Percentiles rank a stretch among this genome's conserved stretches.
Conservation (phyloP, 2,329 filamentous ascomycete genomes). For the Paecilomyces fulvus region DNA sequence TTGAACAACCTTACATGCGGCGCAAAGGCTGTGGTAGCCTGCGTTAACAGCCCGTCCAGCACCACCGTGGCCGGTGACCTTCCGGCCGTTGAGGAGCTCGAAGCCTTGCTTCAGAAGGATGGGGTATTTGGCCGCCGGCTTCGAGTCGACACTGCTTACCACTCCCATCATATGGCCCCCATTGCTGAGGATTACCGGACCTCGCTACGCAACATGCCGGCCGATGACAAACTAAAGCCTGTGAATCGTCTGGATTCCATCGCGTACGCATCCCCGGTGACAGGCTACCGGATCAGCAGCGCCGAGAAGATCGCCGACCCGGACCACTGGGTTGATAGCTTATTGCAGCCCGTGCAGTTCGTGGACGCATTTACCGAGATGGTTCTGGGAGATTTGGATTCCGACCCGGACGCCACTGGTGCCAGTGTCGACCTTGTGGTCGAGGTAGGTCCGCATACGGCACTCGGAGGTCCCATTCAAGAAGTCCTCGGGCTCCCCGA, state of each 20-base stretch:
- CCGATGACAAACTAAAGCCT: background rate
- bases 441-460: slow-evolving; percentile 15
- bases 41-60: background rate
- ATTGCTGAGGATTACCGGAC: slow-evolving; percentile 2
- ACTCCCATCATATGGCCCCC: slow-evolving; percentile 12
- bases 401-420: background rate
- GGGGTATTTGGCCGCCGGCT: slow-evolving; percentile 8
- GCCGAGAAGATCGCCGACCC: background rate
- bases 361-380: slow-evolving; percentile 4
- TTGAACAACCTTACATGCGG: slow-evolving; percentile 1
- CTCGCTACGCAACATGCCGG: background rate
- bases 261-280: slow-evolving; percentile 12
- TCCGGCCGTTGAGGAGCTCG: slow-evolving; percentile 1
- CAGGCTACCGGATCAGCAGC: slow-evolving; percentile 2
- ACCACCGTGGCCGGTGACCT: background rate
- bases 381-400: background rate
- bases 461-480: slow-evolving; percentile 8
- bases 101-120: background rate
- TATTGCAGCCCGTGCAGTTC: slow-evolving; percentile 12
- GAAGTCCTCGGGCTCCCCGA: slow-evolving; percentile 4
- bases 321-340: slow-evolving; percentile 13
- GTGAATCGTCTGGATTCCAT: background rate
- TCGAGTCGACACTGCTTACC: slow-evolving; percentile 11
- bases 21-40: slow-evolving; percentile 6
- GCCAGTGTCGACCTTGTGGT: slow-evolving; percentile 8